Percentiles rank a stretch among this genome's conserved stretches.
Evolutionary conservation across 208 protist genomes (phyloP).

Genomic region (Endotrypanum monterogeii): DNA sequence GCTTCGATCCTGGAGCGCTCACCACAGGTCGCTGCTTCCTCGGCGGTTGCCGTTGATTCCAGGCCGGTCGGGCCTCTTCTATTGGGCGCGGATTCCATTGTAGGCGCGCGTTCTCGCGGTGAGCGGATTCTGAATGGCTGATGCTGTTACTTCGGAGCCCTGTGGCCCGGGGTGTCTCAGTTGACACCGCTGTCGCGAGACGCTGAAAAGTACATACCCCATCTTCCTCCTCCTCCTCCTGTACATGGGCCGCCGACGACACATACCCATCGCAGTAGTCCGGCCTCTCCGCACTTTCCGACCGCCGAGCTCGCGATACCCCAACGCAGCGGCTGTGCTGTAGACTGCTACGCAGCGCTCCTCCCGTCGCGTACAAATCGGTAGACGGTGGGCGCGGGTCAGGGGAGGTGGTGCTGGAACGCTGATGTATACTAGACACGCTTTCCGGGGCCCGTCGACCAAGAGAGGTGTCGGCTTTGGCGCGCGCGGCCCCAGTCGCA

Average conservation of each 20-base stretch:
- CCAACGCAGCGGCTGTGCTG: slow-evolving; percentile 42
- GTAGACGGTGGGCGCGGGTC: slow-evolving; percentile 34
- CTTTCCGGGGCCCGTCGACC: neutral
- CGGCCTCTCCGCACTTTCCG: slow-evolving; percentile 19
- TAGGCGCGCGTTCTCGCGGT: slow-evolving; percentile 12
- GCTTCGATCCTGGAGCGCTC: slow-evolving; percentile 37
- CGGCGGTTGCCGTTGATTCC: slow-evolving; percentile 64
- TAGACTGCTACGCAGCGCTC: slow-evolving; percentile 35
- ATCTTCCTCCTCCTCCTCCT: slow-evolving; percentile 2
- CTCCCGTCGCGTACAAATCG: slow-evolving; percentile 30
- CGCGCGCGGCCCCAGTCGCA: neutral
- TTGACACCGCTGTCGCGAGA: neutral
- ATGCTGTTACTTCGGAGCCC: slow-evolving; percentile 10
- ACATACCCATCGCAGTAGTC: neutral
- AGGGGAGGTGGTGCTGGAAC: slow-evolving; percentile 25
- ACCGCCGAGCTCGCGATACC: slow-evolving; percentile 33
- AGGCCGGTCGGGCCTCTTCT: slow-evolving; percentile 43
- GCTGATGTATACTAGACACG: neutral
- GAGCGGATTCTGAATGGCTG: slow-evolving; percentile 7
- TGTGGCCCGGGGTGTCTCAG: neutral
- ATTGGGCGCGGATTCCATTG: slow-evolving; percentile 32
- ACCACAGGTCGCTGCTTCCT: slow-evolving; percentile 53
- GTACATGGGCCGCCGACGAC: too few species aligned
- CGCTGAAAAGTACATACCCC: slow-evolving; percentile 1
- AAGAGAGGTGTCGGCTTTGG: neutral